Evolutionary conservation across 768 basidiomycete genomes (phyloP).

Genomic region (Amanita fuliginea): DNA sequence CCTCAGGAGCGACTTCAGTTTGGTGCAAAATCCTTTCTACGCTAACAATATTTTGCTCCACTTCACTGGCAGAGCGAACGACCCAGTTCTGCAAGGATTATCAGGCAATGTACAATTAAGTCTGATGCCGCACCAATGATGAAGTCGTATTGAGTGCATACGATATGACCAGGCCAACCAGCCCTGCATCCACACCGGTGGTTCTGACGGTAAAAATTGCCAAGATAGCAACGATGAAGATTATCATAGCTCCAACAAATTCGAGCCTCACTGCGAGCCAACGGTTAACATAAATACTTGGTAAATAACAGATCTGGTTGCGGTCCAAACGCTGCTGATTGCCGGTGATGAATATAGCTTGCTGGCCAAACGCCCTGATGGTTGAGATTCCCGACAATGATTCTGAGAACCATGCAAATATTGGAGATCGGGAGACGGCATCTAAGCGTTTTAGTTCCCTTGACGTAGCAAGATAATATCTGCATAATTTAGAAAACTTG

Average conservation of each 20-base stretch:
- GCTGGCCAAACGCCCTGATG: conserved; percentile 72
- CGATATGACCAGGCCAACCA: conserved; percentile 78
- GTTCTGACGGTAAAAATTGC: conserved; percentile 63
- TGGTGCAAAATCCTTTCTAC: conserved; percentile 85
- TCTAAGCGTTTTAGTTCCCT: conserved; percentile 85
- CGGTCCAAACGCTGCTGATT: conserved; percentile 73
- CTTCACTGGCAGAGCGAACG: conserved; percentile 74
- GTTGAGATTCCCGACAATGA: conserved; percentile 67
- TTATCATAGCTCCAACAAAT: conserved; percentile 72
- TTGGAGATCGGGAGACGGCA: conserved; percentile 81
- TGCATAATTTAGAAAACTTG: conserved; percentile 15
- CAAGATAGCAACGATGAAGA: conserved; percentile 57
- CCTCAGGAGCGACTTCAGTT: conserved; percentile 62
- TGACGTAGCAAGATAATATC: conserved; percentile 81
- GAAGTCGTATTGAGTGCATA: conserved; percentile 80
- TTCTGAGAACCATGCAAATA: conserved; percentile 85
- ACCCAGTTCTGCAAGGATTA: conserved; percentile 54
- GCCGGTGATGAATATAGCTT: conserved; percentile 50
- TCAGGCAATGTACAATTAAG: not conserved
- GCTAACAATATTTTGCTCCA: conserved; percentile 85
- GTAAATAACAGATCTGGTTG: conserved; percentile 73
- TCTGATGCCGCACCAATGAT: conserved; percentile 45
- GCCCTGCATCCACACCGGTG: conserved; percentile 73
- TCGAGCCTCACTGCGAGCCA: conserved; percentile 84
- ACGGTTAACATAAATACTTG: conserved; percentile 64